Evolutionary conservation across 2,329 filamentous ascomycete genomes (phyloP).

Genomic region (Aureobasidium pullulans): DNA sequence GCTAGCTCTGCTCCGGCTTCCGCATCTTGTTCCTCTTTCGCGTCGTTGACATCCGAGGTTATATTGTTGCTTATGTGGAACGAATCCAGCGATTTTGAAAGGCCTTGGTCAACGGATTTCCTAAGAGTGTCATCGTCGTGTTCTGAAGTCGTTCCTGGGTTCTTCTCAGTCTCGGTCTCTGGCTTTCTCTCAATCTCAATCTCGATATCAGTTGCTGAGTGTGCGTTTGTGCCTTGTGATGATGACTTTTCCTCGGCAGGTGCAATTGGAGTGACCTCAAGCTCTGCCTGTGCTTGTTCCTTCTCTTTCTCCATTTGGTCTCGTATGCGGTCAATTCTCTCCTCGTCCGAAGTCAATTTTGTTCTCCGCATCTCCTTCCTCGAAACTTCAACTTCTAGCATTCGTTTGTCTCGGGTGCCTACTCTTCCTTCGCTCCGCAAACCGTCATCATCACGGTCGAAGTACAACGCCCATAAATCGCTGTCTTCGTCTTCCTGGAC

Average conservation of each 20-base stretch:
- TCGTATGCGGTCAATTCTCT: conserved; percentile 23
- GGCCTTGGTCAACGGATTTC: neutral
- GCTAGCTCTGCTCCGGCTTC: neutral
- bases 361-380: conserved; percentile 24
- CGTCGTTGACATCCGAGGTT: neutral
- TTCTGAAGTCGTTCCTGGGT: neutral
- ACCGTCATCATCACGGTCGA: conserved; percentile 40
- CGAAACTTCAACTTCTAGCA: conserved; percentile 27
- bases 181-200: neutral
- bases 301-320: conserved; percentile 17
- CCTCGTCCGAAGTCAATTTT: conserved; percentile 20
- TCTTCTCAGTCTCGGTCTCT: neutral
- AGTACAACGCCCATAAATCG: conserved; percentile 46
- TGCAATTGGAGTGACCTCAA: neutral
- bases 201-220: neutral
- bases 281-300: conserved; percentile 5
- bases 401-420: conserved; percentile 22
- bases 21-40: neutral
- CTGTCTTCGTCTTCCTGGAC: conserved; percentile 42
- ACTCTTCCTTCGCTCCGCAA: conserved; percentile 22
- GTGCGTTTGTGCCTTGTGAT: neutral
- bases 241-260: neutral
- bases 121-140: neutral
- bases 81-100: neutral
- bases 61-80: neutral